phyloP scores from a whole-genome alignment of 768 basidiomycete species.

The Clitopilus passeckerianus region DNA sequence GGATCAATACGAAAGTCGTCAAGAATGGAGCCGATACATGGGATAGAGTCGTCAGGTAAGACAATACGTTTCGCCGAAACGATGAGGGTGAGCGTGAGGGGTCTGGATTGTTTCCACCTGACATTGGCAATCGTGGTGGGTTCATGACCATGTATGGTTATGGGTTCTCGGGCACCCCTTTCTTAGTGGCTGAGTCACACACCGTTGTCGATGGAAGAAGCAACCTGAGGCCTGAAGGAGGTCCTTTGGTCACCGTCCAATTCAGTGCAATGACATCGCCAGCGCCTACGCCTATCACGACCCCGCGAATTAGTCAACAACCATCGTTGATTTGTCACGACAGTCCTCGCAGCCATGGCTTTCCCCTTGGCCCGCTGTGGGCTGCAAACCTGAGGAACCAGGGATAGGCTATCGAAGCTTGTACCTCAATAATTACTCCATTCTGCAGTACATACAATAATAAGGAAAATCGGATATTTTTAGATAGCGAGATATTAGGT shows the following conservation, averaged over 20 bases:
- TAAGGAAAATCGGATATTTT: neutral
- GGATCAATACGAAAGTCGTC: conserved; percentile 70
- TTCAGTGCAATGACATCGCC: neutral
- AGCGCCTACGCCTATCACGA: neutral
- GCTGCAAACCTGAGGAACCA: neutral
- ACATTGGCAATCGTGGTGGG: neutral
- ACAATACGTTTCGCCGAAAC: neutral
- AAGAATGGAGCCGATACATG: conserved; percentile 78
- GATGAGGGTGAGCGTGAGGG: neutral
- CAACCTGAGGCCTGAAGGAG: neutral
- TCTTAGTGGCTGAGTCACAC: neutral
- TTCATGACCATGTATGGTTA: neutral
- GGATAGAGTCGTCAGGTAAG: conserved; percentile 46
- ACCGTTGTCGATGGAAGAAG: neutral
- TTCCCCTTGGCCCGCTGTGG: neutral
- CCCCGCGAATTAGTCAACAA: neutral
- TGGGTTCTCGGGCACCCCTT: neutral
- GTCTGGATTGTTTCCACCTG: neutral
- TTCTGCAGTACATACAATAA: neutral
- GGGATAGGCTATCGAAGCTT: neutral
- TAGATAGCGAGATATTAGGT: neutral
- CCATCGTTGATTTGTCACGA: neutral
- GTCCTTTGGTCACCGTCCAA: neutral
- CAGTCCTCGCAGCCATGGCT: no score
- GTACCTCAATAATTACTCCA: neutral